These are phyloP conservation scores for Achlya hypogyna DNA, from an alignment of 352 stramenopile species.

Conservation along the genomic window DNA sequence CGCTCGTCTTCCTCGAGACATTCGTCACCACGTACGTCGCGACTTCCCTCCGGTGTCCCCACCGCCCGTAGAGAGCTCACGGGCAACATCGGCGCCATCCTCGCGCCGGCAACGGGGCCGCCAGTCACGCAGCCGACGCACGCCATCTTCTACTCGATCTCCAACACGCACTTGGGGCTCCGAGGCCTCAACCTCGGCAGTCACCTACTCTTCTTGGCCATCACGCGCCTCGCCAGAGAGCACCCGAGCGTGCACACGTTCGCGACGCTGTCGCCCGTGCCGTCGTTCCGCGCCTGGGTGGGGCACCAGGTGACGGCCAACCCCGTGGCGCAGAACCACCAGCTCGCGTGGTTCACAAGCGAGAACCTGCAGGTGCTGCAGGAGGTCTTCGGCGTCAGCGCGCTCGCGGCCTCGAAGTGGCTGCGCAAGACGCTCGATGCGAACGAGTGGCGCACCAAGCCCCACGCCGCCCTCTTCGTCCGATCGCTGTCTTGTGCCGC, in stretches of 20 bases:
- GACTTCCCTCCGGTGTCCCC: not conserved
- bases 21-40: conserved; percentile 28
- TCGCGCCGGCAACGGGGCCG: conserved; percentile 15
- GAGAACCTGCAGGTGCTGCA: conserved; percentile 41
- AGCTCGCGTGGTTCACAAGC: conserved; percentile 36
- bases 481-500: not conserved
- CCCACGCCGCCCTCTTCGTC: not conserved
- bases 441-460: not conserved
- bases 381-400: conserved; percentile 52
- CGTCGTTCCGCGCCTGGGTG: conserved; percentile 66
- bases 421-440: conserved; percentile 42
- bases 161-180: conserved; percentile 67
- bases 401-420: conserved; percentile 53
- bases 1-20: conserved; percentile 70
- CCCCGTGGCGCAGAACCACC: conserved; percentile 28
- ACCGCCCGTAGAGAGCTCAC: conserved; percentile 1
- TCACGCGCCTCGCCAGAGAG: conserved; percentile 56
- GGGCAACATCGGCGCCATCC: conserved; percentile 41
- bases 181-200: conserved; percentile 73
- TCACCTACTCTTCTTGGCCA: conserved; percentile 75
- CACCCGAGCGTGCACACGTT: conserved; percentile 56
- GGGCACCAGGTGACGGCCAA: conserved; percentile 28
- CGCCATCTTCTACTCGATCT: conserved; percentile 83
- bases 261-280: conserved; percentile 70
- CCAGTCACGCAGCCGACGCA: conserved; percentile 36